Evolutionary conservation across 225 moss, liverwort and hornwort species (phyloP), one percentile per base, ranked within the genome.

Genomic region (Neckera pumila): DNA sequence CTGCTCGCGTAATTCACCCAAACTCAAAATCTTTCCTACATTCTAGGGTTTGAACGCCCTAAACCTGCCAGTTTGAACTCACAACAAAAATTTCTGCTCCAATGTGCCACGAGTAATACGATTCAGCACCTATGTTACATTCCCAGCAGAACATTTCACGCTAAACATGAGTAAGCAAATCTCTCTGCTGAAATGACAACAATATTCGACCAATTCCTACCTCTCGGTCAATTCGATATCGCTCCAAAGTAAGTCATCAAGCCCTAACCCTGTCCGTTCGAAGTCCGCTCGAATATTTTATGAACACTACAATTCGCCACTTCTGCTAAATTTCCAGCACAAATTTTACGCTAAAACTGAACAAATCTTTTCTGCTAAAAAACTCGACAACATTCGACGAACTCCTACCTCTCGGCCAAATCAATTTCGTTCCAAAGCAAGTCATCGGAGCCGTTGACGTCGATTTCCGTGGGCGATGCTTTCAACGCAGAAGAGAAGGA

Each of bases 351-450:
- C 26, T 27, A 17, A 47, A 27, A 60, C 12, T 45, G 59, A 60
- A 73, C 59, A 60, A 42, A 59, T 81, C 22, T 3, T 22, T 56
- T 15, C 83, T 30, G 20, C 54, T 40, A 1, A 43, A 59, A 34
- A 54, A 36, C 33, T 82, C 38, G 63, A 65, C 42, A 63, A 34
- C 20, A 80, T 22, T 69, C 47, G 26, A 45, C 13, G 4, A 70
- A 49, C n/a, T 51, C 66, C 51, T 76, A 94, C 94, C 92, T 94
- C 88, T 94, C 94, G 36, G 93, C 94, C 88, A 94, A 79, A 31
- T 93, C 93, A 28, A 94, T 94, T 90, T 92, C 90, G 63, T 63
- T 79, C 94, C 94, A 94, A 49, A 92, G 90, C 43, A 90, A 84
- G 63, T 92, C 90, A 79, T 90, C 91, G 20, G 90, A 88, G 59